phyloP scores from a whole-genome alignment of 2,329 filamentous ascomycete species.

The Penicillium fuscoglaucum region DNA sequence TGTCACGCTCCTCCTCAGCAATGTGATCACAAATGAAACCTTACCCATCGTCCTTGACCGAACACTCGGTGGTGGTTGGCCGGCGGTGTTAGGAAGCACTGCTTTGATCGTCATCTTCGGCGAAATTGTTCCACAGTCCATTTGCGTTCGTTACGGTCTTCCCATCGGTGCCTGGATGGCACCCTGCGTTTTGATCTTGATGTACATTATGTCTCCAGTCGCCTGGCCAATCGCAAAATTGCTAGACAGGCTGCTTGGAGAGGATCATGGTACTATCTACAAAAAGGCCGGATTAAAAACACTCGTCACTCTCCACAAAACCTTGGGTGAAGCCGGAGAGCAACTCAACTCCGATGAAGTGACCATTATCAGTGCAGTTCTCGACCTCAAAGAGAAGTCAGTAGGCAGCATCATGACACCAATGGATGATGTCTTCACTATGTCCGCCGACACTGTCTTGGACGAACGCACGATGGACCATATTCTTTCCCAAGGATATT shows the following conservation, averaged over 20 bases:
- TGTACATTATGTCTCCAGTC: slow-evolving; percentile 87
- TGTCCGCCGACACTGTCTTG: slow-evolving; percentile 91
- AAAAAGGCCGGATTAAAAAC: slow-evolving; percentile 98
- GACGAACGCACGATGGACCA: slow-evolving; percentile 93
- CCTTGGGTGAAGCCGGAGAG: slow-evolving; percentile 78
- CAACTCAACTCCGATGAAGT: slow-evolving; percentile 96
- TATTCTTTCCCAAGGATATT: slow-evolving; percentile 92
- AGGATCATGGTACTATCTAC: slow-evolving; percentile 95
- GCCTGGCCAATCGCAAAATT: slow-evolving; percentile 96
- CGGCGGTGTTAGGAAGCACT: slow-evolving; percentile 89
- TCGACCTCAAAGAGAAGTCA: slow-evolving; percentile 94
- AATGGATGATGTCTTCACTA: slow-evolving; percentile 94
- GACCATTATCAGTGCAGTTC: slow-evolving; percentile 94
- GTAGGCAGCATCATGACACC: slow-evolving; percentile 98
- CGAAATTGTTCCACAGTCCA: slow-evolving; percentile 91
- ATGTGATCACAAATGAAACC: slow-evolving; percentile 97
- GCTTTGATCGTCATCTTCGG: slow-evolving; percentile 97
- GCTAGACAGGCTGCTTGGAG: slow-evolving; percentile 86
- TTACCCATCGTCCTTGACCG: slow-evolving; percentile 92
- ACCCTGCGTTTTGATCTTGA: slow-evolving; percentile 79
- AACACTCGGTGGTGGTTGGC: slow-evolving; percentile 90
- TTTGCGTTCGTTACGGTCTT: slow-evolving; percentile 93
- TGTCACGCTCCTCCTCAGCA: slow-evolving; percentile 88
- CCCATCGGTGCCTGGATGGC: slow-evolving; percentile 94
- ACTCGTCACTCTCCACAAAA: slow-evolving; percentile 90